Conservation (phyloP, 495 filamentous ascomycete species). For the Astrocystis sublimbata region DNA sequence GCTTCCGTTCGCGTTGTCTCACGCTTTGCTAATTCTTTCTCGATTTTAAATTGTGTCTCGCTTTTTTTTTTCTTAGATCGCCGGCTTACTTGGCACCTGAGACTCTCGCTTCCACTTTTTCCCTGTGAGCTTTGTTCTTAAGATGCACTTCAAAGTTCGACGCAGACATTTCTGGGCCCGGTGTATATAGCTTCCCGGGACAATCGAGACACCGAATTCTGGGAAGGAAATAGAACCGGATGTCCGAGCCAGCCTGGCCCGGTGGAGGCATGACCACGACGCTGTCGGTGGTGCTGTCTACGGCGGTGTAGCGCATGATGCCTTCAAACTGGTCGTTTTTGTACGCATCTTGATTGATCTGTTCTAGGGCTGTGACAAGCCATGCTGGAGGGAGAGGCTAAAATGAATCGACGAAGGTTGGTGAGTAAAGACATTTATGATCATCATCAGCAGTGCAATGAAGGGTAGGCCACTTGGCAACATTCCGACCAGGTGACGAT, state of each 20-base stretch:
- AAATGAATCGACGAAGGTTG: no score
- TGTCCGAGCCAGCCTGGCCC: constrained; percentile 49
- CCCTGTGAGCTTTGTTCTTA: constrained; percentile 75
- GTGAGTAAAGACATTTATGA: constrained; percentile 34
- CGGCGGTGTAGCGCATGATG: constrained; percentile 79
- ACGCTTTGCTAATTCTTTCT: background rate
- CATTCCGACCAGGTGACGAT: constrained; percentile 16
- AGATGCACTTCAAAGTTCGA: constrained; percentile 91
- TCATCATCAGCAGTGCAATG: constrained; percentile 9
- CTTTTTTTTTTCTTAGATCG: background rate
- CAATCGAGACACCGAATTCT: constrained; percentile 89
- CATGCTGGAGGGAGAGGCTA: constrained; percentile 80
- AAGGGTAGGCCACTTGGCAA: background rate
- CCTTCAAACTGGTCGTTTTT: constrained; percentile 80
- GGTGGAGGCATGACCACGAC: constrained; percentile 50
- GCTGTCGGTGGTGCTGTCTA: constrained; percentile 65
- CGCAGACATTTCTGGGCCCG: constrained; percentile 77
- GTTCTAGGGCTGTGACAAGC: constrained; percentile 66
- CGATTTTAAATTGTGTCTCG: no score
- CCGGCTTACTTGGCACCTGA: constrained; percentile 3
- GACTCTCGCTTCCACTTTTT: constrained; percentile 56
- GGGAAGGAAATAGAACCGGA: constrained; percentile 76
- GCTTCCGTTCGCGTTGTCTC: background rate
- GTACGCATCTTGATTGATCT: constrained; percentile 59
- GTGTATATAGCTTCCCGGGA: constrained; percentile 89